Percentiles rank a stretch among this genome's conserved stretches.
Evolutionary conservation across 768 basidiomycete genomes (phyloP).

Genomic region (Mycena floridula): DNA sequence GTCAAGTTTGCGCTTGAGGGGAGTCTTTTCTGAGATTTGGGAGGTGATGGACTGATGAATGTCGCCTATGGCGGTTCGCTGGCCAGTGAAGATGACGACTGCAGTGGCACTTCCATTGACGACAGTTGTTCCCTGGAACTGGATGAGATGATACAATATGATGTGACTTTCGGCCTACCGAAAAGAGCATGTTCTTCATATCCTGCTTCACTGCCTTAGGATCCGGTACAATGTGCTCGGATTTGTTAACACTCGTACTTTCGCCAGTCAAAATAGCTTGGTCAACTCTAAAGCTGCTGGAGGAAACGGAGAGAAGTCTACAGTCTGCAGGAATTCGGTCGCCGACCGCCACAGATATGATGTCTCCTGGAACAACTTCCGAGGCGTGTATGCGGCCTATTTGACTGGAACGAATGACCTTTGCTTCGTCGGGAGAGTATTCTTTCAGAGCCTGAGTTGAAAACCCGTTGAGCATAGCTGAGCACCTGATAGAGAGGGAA

Average conservation of each 20-base stretch:
- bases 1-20: conserved; percentile 93
- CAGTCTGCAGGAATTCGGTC: conserved; percentile 96
- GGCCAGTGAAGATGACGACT: conserved; percentile 82
- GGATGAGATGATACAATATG: conserved; percentile 1
- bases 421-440: conserved; percentile 96
- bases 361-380: conserved; percentile 91
- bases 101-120: conserved; percentile 90
- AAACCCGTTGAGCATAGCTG: conserved; percentile 3
- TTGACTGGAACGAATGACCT: conserved; percentile 72
- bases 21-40: conserved; percentile 94
- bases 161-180: too few species aligned
- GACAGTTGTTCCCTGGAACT: conserved; percentile 80
- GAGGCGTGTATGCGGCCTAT: conserved; percentile 74
- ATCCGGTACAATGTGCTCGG: conserved; percentile 60
- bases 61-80: conserved; percentile 88
- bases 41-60: conserved; percentile 95
- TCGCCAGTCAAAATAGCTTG: conserved; percentile 98
- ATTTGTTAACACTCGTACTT: conserved; percentile 84
- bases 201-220: conserved; percentile 90
- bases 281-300: conserved; percentile 91
- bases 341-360: conserved; percentile 86
- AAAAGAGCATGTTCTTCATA: conserved; percentile 95
- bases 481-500: background rate
- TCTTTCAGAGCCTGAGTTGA: conserved; percentile 79
- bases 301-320: conserved; percentile 81